Conservation (phyloP, 1,284 basidiomycete species). For the Boletus hoseneyae region DNA sequence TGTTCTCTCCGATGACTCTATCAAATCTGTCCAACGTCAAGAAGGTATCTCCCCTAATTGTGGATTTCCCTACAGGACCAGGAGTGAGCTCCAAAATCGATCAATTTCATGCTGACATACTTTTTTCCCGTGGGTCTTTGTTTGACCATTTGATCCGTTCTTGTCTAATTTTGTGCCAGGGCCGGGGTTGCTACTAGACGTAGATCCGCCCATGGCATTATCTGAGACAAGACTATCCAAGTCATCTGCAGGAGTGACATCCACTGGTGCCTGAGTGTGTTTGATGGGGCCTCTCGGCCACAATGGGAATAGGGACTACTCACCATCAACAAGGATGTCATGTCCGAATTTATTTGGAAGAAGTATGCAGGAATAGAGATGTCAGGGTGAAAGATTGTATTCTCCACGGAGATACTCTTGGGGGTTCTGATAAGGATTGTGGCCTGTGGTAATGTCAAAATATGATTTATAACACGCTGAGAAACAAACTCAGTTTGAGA, state of each 20-base stretch:
- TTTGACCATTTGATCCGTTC: constrained; percentile 21
- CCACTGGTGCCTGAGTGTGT: constrained; percentile 61
- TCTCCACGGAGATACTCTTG: constrained; percentile 82
- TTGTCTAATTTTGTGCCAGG: constrained; percentile 26
- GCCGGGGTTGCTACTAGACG: constrained; percentile 14
- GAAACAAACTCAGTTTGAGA: constrained; percentile 2
- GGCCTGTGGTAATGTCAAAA: constrained; percentile 47
- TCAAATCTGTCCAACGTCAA: constrained; percentile 75
- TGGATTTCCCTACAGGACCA: constrained; percentile 51
- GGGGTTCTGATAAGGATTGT: constrained; percentile 68
- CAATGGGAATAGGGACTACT: constrained; percentile 89
- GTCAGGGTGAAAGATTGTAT: constrained; percentile 84
- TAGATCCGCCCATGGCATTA: constrained; percentile 28
- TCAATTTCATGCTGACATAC: constrained; percentile 84
- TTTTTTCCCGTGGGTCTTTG: constrained; percentile 63
- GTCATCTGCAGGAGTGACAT: constrained; percentile 47
- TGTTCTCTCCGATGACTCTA: constrained; percentile 45
- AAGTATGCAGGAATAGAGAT: constrained; percentile 83
- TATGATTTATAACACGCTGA: not conserved
- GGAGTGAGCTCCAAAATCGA: constrained; percentile 70
- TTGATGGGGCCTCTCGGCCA: constrained; percentile 81
- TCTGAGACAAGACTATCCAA: constrained; percentile 37
- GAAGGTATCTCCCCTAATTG: constrained; percentile 76
- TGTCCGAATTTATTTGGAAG: constrained; percentile 72
- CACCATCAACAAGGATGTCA: constrained; percentile 87